Percentiles rank a stretch among this genome's conserved stretches.
Evolutionary conservation across 2,329 filamentous ascomycete genomes (phyloP).

Genomic region (Neonectria faginata): DNA sequence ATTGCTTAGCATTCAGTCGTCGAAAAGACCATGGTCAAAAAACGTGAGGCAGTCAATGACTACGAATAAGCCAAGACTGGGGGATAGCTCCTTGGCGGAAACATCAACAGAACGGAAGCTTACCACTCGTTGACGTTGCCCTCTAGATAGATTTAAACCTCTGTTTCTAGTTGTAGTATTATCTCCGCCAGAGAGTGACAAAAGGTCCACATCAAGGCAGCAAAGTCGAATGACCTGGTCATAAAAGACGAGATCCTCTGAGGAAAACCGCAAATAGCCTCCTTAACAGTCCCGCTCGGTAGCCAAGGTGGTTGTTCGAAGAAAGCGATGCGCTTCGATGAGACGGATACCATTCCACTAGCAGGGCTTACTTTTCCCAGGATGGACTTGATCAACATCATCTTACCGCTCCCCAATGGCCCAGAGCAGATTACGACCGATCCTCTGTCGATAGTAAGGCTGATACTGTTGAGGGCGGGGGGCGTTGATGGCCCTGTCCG

Average conservation of each 20-base stretch:
- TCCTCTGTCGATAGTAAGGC: neutral
- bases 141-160: neutral
- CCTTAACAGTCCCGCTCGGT: neutral
- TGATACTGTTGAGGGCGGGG: neutral
- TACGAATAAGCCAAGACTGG: no score
- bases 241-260: neutral
- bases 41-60: no score
- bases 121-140: slow-evolving; percentile 1
- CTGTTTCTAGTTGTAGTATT: neutral
- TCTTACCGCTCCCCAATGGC: neutral
- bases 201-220: neutral
- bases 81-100: no score
- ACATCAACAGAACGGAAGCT: neutral
- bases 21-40: no score
- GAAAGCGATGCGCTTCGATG: neutral
- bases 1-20: no score
- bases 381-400: neutral
- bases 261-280: neutral
- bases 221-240: neutral
- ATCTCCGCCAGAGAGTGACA: neutral
- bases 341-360: neutral
- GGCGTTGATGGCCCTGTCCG: neutral
- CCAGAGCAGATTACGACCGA: neutral
- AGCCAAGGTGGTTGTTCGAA: neutral
- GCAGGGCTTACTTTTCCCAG: neutral